Evolutionary conservation across 2,329 filamentous ascomycete species (phyloP).

Genomic region (Epichloe aotearoae): DNA sequence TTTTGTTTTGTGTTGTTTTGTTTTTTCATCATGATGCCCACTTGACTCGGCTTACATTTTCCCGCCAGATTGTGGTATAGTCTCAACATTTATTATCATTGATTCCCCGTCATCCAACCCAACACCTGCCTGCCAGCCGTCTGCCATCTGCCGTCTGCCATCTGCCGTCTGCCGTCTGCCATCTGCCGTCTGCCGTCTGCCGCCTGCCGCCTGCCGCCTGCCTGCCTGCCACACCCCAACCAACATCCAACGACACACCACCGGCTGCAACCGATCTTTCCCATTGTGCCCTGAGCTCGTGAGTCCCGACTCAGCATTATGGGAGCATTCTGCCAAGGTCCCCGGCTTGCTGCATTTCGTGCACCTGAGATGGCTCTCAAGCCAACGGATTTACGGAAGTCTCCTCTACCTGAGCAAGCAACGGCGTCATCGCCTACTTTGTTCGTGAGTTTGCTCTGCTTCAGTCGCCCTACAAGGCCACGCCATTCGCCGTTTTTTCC

Average conservation of each 20-base stretch:
- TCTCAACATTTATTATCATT: background rate
- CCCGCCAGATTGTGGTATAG: background rate
- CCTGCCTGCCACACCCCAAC: background rate
- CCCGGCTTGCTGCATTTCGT: slow-evolving; percentile 1
- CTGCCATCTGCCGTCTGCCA: too few species aligned
- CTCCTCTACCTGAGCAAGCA: background rate
- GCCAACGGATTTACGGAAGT: background rate
- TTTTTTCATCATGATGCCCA: background rate
- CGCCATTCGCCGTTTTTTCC: background rate
- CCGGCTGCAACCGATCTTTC: background rate
- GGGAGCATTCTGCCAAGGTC: slow-evolving; percentile 4
- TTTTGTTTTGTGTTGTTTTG: background rate
- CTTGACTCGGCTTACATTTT: background rate
- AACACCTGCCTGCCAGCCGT: too few species aligned
- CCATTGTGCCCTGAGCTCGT: background rate
- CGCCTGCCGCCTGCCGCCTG: too few species aligned
- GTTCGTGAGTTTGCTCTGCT: slow-evolving; percentile 6
- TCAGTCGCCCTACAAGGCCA: background rate
- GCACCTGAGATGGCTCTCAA: slow-evolving; percentile 1
- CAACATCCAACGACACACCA: background rate
- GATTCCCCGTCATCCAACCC: too few species aligned
- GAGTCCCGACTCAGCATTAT: background rate
- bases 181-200: too few species aligned
- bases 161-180: background rate
- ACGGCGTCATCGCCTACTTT: background rate